Conservation (phyloP, 345 rosid species). For the Mercurialis annua region DNA sequence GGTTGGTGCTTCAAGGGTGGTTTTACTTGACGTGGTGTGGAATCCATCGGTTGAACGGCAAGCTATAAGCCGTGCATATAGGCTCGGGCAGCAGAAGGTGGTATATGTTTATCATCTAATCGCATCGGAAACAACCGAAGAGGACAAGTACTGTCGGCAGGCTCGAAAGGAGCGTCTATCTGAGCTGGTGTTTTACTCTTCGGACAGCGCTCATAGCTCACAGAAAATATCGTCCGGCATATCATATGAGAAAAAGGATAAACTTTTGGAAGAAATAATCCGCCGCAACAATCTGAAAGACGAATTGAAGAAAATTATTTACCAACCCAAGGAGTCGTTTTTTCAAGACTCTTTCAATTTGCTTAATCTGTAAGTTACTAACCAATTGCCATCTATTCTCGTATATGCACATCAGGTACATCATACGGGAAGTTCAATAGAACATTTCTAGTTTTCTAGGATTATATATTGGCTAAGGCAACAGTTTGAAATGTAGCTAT, state of each 20-base stretch:
- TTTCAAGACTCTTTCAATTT: conserved; percentile 23
- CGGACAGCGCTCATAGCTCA: background rate
- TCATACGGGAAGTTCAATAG: too few relatives aligned
- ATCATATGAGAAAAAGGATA: conserved; percentile 23
- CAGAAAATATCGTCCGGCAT: background rate
- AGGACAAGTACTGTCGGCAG: conserved; percentile 46
- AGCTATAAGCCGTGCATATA: conserved; percentile 75
- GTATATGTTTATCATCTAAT: conserved; percentile 71
- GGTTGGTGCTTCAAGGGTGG: conserved; percentile 81
- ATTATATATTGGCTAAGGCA: too few relatives aligned
- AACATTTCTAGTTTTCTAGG: too few relatives aligned
- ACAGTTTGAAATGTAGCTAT: too few relatives aligned
- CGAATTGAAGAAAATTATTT: conserved; percentile 28
- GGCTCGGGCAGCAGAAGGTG: conserved; percentile 62
- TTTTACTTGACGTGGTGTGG: conserved; percentile 78
- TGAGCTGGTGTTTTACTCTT: conserved; percentile 47
- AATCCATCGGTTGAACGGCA: conserved; percentile 83
- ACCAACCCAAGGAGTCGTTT: conserved; percentile 30
- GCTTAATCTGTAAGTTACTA: conserved; percentile 2
- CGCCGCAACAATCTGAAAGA: conserved; percentile 17
- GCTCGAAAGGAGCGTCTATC: conserved; percentile 48
- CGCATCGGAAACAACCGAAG: conserved; percentile 48
- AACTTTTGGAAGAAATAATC: conserved; percentile 34
- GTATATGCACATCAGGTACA: too few relatives aligned
- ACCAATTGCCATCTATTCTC: too few relatives aligned